Evolutionary conservation across 495 filamentous ascomycete species (phyloP), one percentile per base, ranked within the genome.

Genomic region (Penicillium coffeae): DNA sequence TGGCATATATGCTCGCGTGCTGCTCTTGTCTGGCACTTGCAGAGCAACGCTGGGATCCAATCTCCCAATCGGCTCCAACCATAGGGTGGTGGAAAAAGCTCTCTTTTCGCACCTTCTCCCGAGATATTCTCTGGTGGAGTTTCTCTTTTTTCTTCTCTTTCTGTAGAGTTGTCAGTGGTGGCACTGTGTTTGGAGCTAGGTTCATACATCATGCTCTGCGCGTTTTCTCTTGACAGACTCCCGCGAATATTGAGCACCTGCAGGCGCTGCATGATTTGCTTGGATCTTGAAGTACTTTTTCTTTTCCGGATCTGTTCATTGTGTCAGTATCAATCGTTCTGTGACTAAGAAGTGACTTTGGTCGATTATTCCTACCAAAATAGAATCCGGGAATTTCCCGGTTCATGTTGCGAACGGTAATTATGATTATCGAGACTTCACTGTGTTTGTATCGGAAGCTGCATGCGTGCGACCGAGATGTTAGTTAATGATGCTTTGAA

Each of bases 261-360:
- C 49, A 12, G 72, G 58, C 1, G 72, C 77, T 20, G 62, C 59
- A 60, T 80, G 77, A 50, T 72, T 71, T 18, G 73, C 63, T 38
- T 71, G 67, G 44, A 82, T 75, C 27, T 70, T 71, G 60, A 82
- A 83, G 54, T 83, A 83, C 45, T 79, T 82, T 38, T 74, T 75
- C 59, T 78, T 80, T 32, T 77, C 74, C 12, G 57, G 51, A 55
- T 82, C 80, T 78, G 56, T 25, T 3, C n/a, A 30, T 30, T 4
- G 10, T 30, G 25, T 30, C 25, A 30, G 10, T n/a, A n/a, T n/a
- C n/a, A n/a, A n/a, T n/a, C n/a, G n/a, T n/a, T n/a, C n/a, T n/a
- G n/a, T n/a, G n/a, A n/a, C n/a, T n/a, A n/a, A n/a, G n/a, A n/a
- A n/a, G n/a, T n/a, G 25, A 30, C 25, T 30, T 10, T n/a, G 14